Evolutionary conservation across 495 filamentous ascomycete species (phyloP), one percentile per base, ranked within the genome.

Genomic region (Hypoxylon subgilvum): DNA sequence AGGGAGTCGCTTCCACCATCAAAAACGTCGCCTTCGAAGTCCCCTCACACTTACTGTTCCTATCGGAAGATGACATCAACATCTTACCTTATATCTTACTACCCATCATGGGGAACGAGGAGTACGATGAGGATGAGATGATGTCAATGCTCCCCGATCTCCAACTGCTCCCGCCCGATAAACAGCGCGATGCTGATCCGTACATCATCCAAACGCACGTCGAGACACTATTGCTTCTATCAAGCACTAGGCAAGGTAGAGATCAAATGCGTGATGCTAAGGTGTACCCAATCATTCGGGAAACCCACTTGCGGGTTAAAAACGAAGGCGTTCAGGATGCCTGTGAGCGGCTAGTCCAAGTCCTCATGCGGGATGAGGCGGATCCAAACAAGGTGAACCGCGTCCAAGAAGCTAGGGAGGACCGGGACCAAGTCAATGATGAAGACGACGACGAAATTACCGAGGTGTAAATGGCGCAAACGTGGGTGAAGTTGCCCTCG

Each of bases 1-100:
- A 88, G 61, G 94, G 94, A 6, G 90, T 96, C 22, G 92, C 95
- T n/a, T 89, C 85, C 21, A 89, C 89, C 12, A 90, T 97, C 63
- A 96, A 96, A 73, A 96, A 95, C 67, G 86, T 86, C 27, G 83
- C 87, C n/a, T 82, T 82, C 54, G 85, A 92, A 55, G 67, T 94
- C 7, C 68, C 83, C 25, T 83, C 86, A 0, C 92, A 96, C 63
- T 74, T 82, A 0, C 75, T 77, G 14, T 86, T 96, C 13, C 74
- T 96, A 25, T 71, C 75, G 7, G 86, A 88, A 52, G 79, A 86
- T 25, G 84, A 84, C 7, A 83, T 90, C 39, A 88, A 94, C 65
- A 78, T 96, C 19, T 74, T 97, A 4, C 91, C 93, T 0, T 96
- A 97, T 69, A 75, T 97, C 28, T 73, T 98, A 16, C 76, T 96